phyloP scores from a whole-genome alignment of 192 early-diverging fungal genomes.

The Coemansia sp. region DNA sequence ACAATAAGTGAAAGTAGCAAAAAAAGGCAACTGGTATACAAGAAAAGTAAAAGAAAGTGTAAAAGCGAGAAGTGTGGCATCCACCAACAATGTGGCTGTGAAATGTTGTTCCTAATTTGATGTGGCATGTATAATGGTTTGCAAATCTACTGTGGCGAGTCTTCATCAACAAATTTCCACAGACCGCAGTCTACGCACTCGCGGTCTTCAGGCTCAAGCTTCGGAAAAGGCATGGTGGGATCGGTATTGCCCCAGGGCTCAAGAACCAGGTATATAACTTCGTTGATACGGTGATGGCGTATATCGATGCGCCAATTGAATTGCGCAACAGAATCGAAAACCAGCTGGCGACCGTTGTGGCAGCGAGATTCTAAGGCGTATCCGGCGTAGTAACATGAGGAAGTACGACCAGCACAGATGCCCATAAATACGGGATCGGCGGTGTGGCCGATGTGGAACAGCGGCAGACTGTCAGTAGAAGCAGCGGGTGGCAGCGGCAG shows the following conservation, averaged over 20 bases:
- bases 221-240: conserved; percentile 35
- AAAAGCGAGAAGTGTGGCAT: background rate
- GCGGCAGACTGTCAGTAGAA: conserved; percentile 62
- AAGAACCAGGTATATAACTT: conserved; percentile 66
- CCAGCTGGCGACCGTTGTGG: conserved; percentile 70
- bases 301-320: conserved; percentile 70
- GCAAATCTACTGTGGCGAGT: conserved; percentile 35
- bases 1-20: background rate
- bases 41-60: background rate
- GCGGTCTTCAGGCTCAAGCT: conserved; percentile 28
- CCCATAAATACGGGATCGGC: conserved; percentile 92
- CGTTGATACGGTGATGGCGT: conserved; percentile 74
- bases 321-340: conserved; percentile 68
- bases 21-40: background rate
- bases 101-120: background rate
- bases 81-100: background rate
- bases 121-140: background rate
- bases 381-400: conserved; percentile 66
- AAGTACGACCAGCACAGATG: conserved; percentile 67
- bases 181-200: conserved; percentile 77
- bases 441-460: conserved; percentile 89
- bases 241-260: conserved; percentile 50
- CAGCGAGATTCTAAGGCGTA: conserved; percentile 82
- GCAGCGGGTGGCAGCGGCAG: conserved; percentile 63
- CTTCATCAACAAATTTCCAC: conserved; percentile 69